phyloP scores from a whole-genome alignment of 1,284 basidiomycete species.

The Trichosporon sp. region DNA sequence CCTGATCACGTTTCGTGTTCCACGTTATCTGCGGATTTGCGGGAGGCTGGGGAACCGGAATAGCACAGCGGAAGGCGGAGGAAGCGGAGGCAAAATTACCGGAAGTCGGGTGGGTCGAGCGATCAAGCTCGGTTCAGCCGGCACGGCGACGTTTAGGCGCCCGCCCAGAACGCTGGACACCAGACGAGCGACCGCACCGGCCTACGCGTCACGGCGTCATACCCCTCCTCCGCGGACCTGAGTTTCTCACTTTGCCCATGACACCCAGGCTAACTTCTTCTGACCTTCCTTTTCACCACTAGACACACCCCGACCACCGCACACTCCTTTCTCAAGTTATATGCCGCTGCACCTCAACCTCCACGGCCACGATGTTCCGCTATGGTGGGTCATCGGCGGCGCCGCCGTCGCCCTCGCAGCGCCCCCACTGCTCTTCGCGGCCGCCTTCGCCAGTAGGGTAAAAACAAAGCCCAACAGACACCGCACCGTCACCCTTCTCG shows the following conservation, averaged over 20 bases:
- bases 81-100: not conserved
- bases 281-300: not conserved
- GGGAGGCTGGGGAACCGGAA: not conserved
- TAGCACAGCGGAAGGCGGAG: not conserved
- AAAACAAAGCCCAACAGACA: slow-evolving; percentile 33
- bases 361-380: slow-evolving; percentile 11
- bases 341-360: not conserved
- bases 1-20: slow-evolving; percentile 8
- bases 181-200: not conserved
- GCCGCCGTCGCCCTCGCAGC: slow-evolving; percentile 24
- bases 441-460: slow-evolving; percentile 25
- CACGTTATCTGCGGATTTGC: not conserved
- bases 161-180: not conserved
- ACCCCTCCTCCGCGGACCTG: slow-evolving; percentile 1
- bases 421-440: slow-evolving; percentile 22
- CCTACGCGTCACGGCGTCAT: slow-evolving; percentile 20
- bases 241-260: slow-evolving; percentile 14
- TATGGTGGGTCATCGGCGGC: slow-evolving; percentile 24
- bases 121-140: slow-evolving; percentile 13
- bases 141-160: slow-evolving; percentile 7
- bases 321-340: slow-evolving; percentile 2
- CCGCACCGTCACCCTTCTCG: slow-evolving; percentile 76
- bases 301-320: not conserved
- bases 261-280: not conserved
- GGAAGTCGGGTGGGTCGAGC: not conserved